Evolutionary conservation across 495 filamentous ascomycete genomes (phyloP), one percentile per base, ranked within the genome.

Genomic region (Penicillium daleae): DNA sequence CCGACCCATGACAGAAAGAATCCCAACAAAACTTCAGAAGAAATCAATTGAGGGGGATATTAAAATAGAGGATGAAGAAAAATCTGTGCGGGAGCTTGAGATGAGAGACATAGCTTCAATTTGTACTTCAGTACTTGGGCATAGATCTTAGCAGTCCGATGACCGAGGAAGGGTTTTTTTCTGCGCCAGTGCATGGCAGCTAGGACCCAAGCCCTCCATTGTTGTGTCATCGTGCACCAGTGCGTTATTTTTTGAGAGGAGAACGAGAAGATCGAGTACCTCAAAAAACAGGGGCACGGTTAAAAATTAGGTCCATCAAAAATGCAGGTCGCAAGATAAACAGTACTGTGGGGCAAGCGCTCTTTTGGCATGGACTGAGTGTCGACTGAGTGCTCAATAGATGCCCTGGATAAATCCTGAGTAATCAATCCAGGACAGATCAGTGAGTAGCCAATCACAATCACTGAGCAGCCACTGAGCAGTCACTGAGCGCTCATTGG

Each of bases 21-120:
- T 31, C 48, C 29, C 37, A 40, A 85, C 70, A 56, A 31, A 79
- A n/a, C 78, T 82, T 87, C 88, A 60, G 87, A 82, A 46, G 74
- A 74, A 24, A 10, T 40, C 13, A 32, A 57, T 35, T 6, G 32
- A n/a, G n/a, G n/a, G n/a, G n/a, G n/a, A n/a, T n/a, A n/a, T n/a
- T n/a, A n/a, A 51, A 42, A 31, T 13, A 37, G 9, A 15, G 6
- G 9, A 15, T 15, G 24, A 61, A 33, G 86, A 66, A 90, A 13
- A 48, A 48, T 37, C 4, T 62, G 29, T 40, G 24, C 22, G 29
- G 19, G 15, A 48, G 19, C n/a, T 33, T 46, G 40, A 51, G 19
- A 50, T 24, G 19, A 52, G 60, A 44, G 21, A 62, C 19, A 40
- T 40, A 62, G 60, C 42, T 57, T 15, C 52, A 50, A 56, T 62